These are phyloP conservation scores for Venturia aucupariae DNA, from an alignment of 2,329 filamentous ascomycete species.

Conservation along the genomic window DNA sequence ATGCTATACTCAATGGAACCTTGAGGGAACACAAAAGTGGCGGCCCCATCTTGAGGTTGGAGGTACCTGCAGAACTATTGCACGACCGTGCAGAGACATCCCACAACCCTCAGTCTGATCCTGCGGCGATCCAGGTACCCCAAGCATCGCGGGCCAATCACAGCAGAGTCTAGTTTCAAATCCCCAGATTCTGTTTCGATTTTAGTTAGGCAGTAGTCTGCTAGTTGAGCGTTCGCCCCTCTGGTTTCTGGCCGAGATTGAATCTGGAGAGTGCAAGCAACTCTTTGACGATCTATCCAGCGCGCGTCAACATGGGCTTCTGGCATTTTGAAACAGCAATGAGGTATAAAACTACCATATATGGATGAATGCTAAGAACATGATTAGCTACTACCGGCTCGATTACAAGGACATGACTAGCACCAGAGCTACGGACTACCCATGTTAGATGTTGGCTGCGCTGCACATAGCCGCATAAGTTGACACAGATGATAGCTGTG, in stretches of 20 bases:
- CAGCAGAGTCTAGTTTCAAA: background rate
- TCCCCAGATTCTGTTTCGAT: background rate
- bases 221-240: background rate
- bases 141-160: background rate
- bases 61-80: background rate
- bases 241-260: background rate
- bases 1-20: background rate
- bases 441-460: background rate
- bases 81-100: background rate
- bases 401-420: background rate
- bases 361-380: background rate
- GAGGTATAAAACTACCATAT: background rate
- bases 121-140: background rate
- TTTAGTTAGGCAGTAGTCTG: background rate
- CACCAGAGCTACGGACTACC: background rate
- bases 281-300: background rate
- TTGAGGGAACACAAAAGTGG: background rate
- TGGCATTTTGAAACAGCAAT: constrained; percentile 4
- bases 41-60: background rate
- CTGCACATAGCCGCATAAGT: background rate
- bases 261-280: background rate
- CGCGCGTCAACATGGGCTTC: background rate
- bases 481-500: background rate
- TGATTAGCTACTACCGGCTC: background rate
- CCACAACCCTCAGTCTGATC: background rate